Conservation (phyloP, 768 basidiomycete genomes). For the Mycena galopus region DNA sequence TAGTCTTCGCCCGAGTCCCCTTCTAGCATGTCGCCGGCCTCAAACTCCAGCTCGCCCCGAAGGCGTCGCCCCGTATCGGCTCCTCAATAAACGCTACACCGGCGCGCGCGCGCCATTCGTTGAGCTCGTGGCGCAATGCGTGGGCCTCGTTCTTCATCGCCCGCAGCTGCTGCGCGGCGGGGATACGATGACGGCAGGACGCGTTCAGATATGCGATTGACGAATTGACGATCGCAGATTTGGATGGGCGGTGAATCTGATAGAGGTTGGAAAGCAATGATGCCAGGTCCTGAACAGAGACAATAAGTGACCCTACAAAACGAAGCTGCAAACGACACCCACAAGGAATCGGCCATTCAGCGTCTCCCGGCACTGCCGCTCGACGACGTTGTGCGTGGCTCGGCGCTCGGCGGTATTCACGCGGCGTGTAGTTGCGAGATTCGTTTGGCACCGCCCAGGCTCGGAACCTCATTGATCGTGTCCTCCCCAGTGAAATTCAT, state of each 20-base stretch:
- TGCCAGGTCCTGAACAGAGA: conserved; percentile 81
- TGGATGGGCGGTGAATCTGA: conserved; percentile 93
- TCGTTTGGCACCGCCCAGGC: conserved; percentile 9
- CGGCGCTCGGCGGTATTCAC: conserved; percentile 86
- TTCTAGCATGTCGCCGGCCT: conserved; percentile 52
- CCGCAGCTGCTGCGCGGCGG: conserved; percentile 88
- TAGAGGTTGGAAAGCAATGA: conserved; percentile 91
- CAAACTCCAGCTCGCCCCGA: conserved; percentile 80
- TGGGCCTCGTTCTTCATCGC: conserved; percentile 85
- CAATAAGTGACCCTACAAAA: not conserved
- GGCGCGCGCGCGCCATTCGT: conserved; percentile 90
- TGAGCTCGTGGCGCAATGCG: conserved; percentile 89
- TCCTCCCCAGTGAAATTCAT: conserved; percentile 37
- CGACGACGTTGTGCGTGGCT: conserved; percentile 85
- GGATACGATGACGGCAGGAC: conserved; percentile 82
- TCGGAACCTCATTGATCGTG: conserved; percentile 16
- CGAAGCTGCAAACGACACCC: not conserved
- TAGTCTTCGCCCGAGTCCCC: conserved; percentile 69
- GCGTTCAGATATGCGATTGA: conserved; percentile 91
- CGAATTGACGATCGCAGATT: conserved; percentile 96
- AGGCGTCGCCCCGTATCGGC: conserved; percentile 78
- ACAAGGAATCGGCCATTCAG: conserved; percentile 77
- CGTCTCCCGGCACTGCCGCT: conserved; percentile 79
- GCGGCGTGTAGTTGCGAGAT: conserved; percentile 70
- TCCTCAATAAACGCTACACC: conserved; percentile 81